Conservation (phyloP, 768 basidiomycete species). For the Neoboletus magnificus region DNA sequence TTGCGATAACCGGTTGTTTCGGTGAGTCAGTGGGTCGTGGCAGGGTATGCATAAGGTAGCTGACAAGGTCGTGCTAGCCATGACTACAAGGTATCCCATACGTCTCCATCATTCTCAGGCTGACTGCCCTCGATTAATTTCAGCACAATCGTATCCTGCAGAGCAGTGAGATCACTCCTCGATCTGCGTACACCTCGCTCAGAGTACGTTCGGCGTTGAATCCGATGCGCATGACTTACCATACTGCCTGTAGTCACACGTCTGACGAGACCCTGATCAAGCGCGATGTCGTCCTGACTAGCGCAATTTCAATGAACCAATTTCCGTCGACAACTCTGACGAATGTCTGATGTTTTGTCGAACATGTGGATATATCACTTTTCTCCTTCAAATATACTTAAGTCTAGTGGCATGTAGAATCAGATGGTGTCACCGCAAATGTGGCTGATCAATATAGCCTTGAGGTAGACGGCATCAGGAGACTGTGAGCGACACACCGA, state of each 20-base stretch:
- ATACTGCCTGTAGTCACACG: not conserved
- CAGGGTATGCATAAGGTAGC: not conserved
- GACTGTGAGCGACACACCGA: not conserved
- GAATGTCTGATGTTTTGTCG: not conserved
- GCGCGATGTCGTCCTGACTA: not conserved
- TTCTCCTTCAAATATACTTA: not conserved
- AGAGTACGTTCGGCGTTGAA: not conserved
- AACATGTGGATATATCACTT: not conserved
- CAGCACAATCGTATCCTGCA: not conserved
- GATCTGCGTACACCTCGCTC: not conserved
- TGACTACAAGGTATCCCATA: not conserved
- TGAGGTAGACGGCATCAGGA: not conserved
- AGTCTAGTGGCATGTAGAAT: not conserved
- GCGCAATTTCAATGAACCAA: not conserved
- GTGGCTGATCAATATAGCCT: not conserved
- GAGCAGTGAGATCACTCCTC: not conserved
- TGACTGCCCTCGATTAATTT: not conserved
- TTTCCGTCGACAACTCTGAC: not conserved
- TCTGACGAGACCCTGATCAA: not conserved
- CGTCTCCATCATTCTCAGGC: not conserved
- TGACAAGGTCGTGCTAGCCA: constrained; percentile 6
- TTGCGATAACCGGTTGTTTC: not conserved
- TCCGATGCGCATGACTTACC: not conserved
- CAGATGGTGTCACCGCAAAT: not conserved
- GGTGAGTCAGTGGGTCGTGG: not conserved